Conservation (phyloP, 345 rosid genomes). For the Camelina sativa region DNA sequence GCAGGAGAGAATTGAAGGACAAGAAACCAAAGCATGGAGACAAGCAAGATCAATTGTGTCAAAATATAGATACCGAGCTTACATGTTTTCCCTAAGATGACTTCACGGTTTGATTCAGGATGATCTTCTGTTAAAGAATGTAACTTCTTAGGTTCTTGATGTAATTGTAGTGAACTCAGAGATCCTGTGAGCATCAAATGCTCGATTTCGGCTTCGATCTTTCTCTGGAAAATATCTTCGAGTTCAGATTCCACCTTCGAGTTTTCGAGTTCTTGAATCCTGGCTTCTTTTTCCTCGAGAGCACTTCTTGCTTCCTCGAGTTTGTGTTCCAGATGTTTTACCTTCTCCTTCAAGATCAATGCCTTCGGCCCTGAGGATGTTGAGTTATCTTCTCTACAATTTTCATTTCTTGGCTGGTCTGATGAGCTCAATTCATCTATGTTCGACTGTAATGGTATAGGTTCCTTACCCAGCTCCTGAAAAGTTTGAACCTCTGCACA, state of each 20-base stretch:
- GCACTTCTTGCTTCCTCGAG: constrained; percentile 53
- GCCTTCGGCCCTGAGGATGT: constrained; percentile 51
- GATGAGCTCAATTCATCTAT: constrained; percentile 44
- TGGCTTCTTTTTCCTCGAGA: constrained; percentile 57
- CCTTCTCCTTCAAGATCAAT: constrained; percentile 54
- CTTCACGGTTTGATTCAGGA: constrained; percentile 48
- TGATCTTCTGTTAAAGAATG: constrained; percentile 49
- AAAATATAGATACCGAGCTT: constrained; percentile 56
- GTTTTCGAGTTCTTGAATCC: constrained; percentile 65
- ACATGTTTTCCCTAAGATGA: constrained; percentile 49
- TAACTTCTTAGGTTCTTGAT: constrained; percentile 46
- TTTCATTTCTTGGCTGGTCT: constrained; percentile 45
- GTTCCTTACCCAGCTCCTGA: constrained; percentile 56
- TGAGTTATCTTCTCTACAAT: constrained; percentile 29
- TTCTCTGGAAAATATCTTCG: constrained; percentile 66
- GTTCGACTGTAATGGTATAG: constrained; percentile 35
- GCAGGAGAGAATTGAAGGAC: constrained; percentile 51
- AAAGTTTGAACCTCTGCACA: constrained; percentile 67
- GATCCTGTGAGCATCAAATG: constrained; percentile 55
- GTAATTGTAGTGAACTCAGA: constrained; percentile 49
- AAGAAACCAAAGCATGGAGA: constrained; percentile 53
- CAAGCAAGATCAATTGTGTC: constrained; percentile 62
- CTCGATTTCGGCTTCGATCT: constrained; percentile 78
- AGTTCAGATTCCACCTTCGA: constrained; percentile 59
- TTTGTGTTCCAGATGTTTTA: constrained; percentile 51